Conservation (phyloP, 1,284 basidiomycete species). For the Sporisorium scitamineum region DNA sequence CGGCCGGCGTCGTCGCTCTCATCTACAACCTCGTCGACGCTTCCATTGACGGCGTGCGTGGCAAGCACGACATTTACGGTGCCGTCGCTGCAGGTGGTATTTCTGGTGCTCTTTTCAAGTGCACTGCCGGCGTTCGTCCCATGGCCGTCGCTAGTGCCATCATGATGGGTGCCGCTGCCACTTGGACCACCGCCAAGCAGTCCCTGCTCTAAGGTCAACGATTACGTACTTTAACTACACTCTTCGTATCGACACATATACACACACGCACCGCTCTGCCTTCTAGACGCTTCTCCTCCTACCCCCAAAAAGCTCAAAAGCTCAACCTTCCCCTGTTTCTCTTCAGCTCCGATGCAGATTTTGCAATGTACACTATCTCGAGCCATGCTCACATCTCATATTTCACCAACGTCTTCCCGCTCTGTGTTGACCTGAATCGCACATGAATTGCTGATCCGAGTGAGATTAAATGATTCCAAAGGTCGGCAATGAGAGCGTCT, state of each 20-base stretch:
- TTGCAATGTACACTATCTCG: slow-evolving; percentile 42
- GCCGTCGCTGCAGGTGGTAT: slow-evolving; percentile 91
- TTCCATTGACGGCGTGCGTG: slow-evolving; percentile 86
- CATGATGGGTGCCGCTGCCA: slow-evolving; percentile 86
- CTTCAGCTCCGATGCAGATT: slow-evolving; percentile 4
- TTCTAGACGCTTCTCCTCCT: slow-evolving; percentile 12
- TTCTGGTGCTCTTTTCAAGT: slow-evolving; percentile 92
- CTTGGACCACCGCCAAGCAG: slow-evolving; percentile 77
- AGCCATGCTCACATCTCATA: slow-evolving; percentile 20
- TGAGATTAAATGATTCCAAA: slow-evolving; percentile 1
- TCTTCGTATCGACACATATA: neutral
- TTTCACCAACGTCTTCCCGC: neutral
- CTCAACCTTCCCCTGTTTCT: neutral
- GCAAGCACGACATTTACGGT: slow-evolving; percentile 89
- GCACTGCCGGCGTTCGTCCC: slow-evolving; percentile 90
- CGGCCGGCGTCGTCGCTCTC: slow-evolving; percentile 94
- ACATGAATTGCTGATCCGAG: neutral
- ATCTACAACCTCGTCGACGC: slow-evolving; percentile 98
- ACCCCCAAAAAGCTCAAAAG: slow-evolving; percentile 1
- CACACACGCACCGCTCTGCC: slow-evolving; percentile 42
- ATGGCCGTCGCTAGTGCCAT: slow-evolving; percentile 87
- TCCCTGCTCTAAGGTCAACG: slow-evolving; percentile 28
- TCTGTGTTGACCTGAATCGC: neutral
- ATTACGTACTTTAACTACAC: neutral
- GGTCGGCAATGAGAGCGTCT: slow-evolving; percentile 1